Conservation (phyloP, 2,329 filamentous ascomycete species). For the Trematosphaeria pertusa region DNA sequence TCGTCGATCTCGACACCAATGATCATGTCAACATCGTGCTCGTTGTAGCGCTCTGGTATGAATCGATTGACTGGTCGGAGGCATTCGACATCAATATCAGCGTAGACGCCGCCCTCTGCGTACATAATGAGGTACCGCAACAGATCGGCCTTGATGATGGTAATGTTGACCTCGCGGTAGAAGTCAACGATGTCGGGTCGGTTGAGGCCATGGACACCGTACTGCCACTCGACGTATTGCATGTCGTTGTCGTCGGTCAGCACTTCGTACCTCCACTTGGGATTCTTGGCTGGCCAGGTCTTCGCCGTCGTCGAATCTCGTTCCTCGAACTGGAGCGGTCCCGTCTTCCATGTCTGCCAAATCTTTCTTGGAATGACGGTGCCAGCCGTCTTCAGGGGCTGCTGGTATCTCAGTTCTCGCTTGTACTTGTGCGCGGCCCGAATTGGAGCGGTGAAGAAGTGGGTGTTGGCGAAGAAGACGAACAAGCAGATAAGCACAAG, state of each 20-base stretch:
- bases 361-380: slow-evolving; percentile 68
- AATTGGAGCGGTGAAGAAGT: slow-evolving; percentile 43
- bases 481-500: slow-evolving; percentile 37
- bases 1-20: slow-evolving; percentile 76
- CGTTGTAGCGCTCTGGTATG: slow-evolving; percentile 68
- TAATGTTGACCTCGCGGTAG: slow-evolving; percentile 51
- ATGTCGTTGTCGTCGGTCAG: slow-evolving; percentile 73
- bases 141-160: slow-evolving; percentile 72
- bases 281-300: slow-evolving; percentile 72
- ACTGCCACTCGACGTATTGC: slow-evolving; percentile 72
- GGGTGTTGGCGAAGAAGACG: slow-evolving; percentile 41
- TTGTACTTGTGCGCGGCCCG: slow-evolving; percentile 43
- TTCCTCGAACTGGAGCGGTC: slow-evolving; percentile 70
- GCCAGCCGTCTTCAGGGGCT: slow-evolving; percentile 33
- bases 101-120: slow-evolving; percentile 67
- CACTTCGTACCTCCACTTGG: slow-evolving; percentile 71
- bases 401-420: slow-evolving; percentile 43
- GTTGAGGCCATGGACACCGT: slow-evolving; percentile 69
- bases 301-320: slow-evolving; percentile 66
- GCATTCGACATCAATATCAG: slow-evolving; percentile 67
- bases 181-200: slow-evolving; percentile 60
- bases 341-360: slow-evolving; percentile 79
- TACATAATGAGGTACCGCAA: slow-evolving; percentile 73
- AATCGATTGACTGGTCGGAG: slow-evolving; percentile 62
- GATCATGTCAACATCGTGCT: slow-evolving; percentile 72